Base-by-base conservation (phyloP, 2,329 filamentous ascomycete genomes). In the Lanzia echinophila region DNA sequence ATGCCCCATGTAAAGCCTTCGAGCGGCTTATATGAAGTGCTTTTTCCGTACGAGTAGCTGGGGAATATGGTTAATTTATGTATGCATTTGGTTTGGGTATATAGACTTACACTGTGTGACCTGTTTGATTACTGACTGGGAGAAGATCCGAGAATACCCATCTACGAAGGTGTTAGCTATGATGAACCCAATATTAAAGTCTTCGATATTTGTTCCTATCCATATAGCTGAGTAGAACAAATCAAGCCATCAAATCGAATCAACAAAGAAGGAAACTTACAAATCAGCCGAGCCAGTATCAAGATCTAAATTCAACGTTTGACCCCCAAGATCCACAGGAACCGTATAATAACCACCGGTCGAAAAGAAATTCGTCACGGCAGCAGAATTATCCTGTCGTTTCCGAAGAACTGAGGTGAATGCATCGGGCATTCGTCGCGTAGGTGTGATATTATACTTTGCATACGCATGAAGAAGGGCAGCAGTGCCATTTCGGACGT, bases 111-210 rank as follows among this genome's bases (percentile, higher is more conserved):
- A 19, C 15, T 11, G 41, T 15, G 33, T 53, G 50, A 41, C 50
- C 50, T 20, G 20, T 3, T 15, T 56, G 56, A 10, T 50, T 54
- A 33, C 48, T 47, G 1, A 58, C 10, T 10, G 62, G 17, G 5
- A 66, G 54, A 10, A 57, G 54, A 6, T 61, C 59, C 10, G 66
- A 68, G 58, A 66, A 68, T 2, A 67, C 65, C 66, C 66, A 68
- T 43, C 41, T 52, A 19, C 12, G 11, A 4, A 33, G 19, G 28
- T 6, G 36, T 53, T 17, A 48, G 50, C 38, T 24, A 34, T 10
- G 20, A n/a, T 42, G 41, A 36, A 31, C 24, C 24, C 13, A 33
- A 34, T 3, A 42, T 31, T 3, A 13, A 11, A 28, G n/a, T 15
- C 5, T 20, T 12, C 39, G 20, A 33, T 38, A 22, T 46, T n/a